These are phyloP conservation scores for Apiotrichum brassicae DNA, from an alignment of 1,284 basidiomycete genomes.

Conservation along the genomic window DNA sequence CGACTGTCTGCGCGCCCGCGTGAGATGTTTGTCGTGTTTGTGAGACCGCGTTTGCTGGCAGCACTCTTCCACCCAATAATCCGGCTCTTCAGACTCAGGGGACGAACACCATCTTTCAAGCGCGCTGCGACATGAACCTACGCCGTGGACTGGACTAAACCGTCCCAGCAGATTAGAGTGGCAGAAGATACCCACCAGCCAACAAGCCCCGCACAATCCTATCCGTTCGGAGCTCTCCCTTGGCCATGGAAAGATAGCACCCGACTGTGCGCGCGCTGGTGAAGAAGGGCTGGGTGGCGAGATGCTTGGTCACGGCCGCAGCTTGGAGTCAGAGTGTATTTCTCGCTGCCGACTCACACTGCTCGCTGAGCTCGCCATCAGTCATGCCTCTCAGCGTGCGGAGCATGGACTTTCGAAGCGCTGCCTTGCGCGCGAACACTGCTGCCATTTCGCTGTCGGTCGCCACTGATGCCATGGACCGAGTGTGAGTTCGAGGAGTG, in stretches of 20 bases:
- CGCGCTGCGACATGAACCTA: no score
- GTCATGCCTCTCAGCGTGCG: conserved; percentile 28
- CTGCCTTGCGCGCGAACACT: conserved; percentile 32
- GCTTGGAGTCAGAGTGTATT: conserved; percentile 20
- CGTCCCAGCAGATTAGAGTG: no score
- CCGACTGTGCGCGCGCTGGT: conserved; percentile 30
- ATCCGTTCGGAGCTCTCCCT: conserved; percentile 41
- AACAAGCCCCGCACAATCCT: conserved; percentile 36
- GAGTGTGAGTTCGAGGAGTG: no score
- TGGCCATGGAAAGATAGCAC: conserved; percentile 44
- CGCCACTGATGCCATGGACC: background rate
- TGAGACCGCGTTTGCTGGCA: no score
- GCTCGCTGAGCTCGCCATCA: conserved; percentile 29
- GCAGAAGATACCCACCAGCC: background rate
- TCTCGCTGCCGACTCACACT: conserved; percentile 27
- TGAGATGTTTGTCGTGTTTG: no score
- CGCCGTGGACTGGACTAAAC: no score
- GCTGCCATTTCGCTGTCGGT: conserved; percentile 12
- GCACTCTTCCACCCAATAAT: no score
- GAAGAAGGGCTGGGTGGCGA: conserved; percentile 29
- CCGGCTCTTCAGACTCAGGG: no score
- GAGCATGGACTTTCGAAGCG: conserved; percentile 36
- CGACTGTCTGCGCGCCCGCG: no score
- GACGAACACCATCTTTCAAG: no score
- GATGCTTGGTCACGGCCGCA: conserved; percentile 25